These are phyloP conservation scores for Penicillium concentricum DNA, from an alignment of 2,329 filamentous ascomycete genomes.

Conservation along the genomic window DNA sequence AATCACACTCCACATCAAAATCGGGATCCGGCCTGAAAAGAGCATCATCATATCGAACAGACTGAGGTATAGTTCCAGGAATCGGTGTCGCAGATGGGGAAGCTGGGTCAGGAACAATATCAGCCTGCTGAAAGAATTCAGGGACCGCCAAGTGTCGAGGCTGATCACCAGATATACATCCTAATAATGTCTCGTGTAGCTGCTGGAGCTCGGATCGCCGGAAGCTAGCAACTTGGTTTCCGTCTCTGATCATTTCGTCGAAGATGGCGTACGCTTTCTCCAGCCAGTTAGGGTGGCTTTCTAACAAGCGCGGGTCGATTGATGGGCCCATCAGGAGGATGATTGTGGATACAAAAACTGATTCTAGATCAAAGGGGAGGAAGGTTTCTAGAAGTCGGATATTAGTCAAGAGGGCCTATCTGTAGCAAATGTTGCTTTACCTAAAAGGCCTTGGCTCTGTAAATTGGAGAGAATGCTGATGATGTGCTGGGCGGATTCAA, in stretches of 20 bases:
- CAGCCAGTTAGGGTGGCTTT: constrained; percentile 39
- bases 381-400: constrained; percentile 43
- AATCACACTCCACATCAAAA: constrained; percentile 12
- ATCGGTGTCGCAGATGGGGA: constrained; percentile 13
- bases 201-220: constrained; percentile 49
- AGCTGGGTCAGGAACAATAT: constrained; percentile 2
- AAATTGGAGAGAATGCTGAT: constrained; percentile 46
- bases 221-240: constrained; percentile 49
- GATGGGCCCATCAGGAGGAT: constrained; percentile 42
- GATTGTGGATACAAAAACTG: constrained; percentile 47
- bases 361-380: constrained; percentile 50
- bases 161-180: constrained; percentile 21
- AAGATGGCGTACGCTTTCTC: constrained; percentile 47
- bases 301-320: constrained; percentile 38
- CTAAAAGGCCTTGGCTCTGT: constrained; percentile 48
- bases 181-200: constrained; percentile 34
- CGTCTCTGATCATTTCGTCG: constrained; percentile 49
- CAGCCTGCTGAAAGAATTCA: constrained; percentile 13
- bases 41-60: constrained; percentile 14
- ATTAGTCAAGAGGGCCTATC: not conserved
- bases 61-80: constrained; percentile 4
- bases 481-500: constrained; percentile 47
- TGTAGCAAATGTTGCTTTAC: constrained; percentile 29
- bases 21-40: constrained; percentile 12
- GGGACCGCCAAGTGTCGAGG: constrained; percentile 14